Evolutionary conservation across 441 rosid genomes (phyloP).

Genomic region (California macrophylla): DNA sequence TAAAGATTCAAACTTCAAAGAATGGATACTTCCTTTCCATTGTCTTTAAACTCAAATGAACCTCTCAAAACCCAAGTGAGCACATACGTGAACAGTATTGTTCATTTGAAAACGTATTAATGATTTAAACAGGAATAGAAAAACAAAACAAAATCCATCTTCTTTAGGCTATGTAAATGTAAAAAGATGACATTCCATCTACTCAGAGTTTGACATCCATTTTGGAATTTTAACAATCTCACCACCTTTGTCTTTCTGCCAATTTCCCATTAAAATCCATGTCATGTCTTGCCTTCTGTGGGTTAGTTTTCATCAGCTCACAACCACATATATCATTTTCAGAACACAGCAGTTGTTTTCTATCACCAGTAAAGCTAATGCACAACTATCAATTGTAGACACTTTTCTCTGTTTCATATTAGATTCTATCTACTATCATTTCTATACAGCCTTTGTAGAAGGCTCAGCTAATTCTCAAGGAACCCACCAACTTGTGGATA

Average conservation of each 20-base stretch:
- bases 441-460: not conserved
- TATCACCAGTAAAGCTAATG: not conserved
- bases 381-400: not conserved
- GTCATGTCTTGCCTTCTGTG: not conserved
- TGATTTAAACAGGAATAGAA: not conserved
- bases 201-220: not conserved
- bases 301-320: not conserved
- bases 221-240: not conserved
- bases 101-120: not conserved
- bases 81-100: not conserved
- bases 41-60: not conserved
- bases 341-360: not conserved
- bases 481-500: not conserved
- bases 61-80: not conserved
- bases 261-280: not conserved
- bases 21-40: not conserved
- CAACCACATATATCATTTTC: constrained; percentile 2
- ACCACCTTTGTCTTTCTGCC: not conserved
- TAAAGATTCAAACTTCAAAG: not conserved
- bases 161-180: not conserved
- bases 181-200: not conserved
- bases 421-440: not conserved
- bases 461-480: not conserved
- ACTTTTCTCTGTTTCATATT: not conserved
- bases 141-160: not conserved